Conservation (phyloP, 768 basidiomycete genomes). For the Tremella mesenterica region DNA sequence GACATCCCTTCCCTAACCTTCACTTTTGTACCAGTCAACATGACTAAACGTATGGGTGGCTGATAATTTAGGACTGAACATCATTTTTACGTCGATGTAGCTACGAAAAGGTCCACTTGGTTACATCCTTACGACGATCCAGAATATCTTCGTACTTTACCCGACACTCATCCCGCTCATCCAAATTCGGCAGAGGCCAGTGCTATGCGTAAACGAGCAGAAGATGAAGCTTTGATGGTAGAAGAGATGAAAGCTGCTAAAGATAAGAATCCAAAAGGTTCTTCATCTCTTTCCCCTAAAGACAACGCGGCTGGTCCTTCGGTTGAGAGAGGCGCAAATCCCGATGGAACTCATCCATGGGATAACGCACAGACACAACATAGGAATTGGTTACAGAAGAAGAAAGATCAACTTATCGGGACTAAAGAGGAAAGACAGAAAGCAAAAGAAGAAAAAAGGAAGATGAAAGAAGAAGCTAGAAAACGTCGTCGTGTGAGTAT, state of each 20-base stretch:
- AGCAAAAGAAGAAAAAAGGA: conserved; percentile 24
- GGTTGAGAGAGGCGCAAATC: background rate
- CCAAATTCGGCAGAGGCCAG: conserved; percentile 34
- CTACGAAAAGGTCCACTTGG: conserved; percentile 37
- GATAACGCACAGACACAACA: conserved; percentile 2
- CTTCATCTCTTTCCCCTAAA: no score
- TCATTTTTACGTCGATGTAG: conserved; percentile 42
- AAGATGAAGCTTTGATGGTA: conserved; percentile 11
- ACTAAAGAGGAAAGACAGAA: conserved; percentile 29
- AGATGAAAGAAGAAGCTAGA: conserved; percentile 12
- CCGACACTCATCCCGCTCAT: conserved; percentile 40
- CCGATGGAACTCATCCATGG: background rate
- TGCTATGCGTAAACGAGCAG: conserved; percentile 13
- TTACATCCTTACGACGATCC: conserved; percentile 43
- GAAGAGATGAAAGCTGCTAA: conserved; percentile 4
- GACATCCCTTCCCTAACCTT: conserved; percentile 2
- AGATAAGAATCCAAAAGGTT: background rate
- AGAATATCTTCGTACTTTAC: conserved; percentile 32
- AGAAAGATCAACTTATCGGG: conserved; percentile 30
- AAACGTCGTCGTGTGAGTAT: conserved; percentile 32
- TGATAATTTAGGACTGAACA: conserved; percentile 28
- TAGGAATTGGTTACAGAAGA: conserved; percentile 31
- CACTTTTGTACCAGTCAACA: no score
- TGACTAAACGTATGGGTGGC: background rate
- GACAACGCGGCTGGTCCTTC: background rate